Evolutionary conservation across 2,329 filamentous ascomycete species (phyloP), one percentile per base, ranked within the genome.

Genomic region (Cladosporium velox): DNA sequence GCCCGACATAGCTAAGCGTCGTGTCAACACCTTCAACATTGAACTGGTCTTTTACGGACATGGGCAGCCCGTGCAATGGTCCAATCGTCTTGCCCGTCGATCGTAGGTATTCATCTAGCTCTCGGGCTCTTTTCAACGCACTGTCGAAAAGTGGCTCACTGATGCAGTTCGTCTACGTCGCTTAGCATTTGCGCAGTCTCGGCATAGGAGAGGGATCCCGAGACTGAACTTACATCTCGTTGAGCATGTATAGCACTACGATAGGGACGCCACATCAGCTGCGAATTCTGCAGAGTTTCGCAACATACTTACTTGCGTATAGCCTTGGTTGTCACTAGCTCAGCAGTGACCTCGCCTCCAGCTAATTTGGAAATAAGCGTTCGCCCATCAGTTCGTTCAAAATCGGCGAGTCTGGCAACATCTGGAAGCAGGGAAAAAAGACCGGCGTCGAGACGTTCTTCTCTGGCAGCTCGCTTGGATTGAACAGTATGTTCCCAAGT

Each of bases 31-130:
- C 84, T 59, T 80, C 79, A 49, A 87, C 76, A 35, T 86, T 79
- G 71, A 87, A 87, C 55, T 87, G 85, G 38, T 87, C 85, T 67
- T 87, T 87, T 3, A 85, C 68, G 0, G 79, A 81, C 59, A 83
- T 77, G 1, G 77, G 76, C 11, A 81, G 67, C 44, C 73, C 83
- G 67, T 73, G 68, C 8, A 72, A 76, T 32, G 74, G 74, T 6
- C 74, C 74, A n/a, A 72, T 47, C 1, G 69, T 66, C 41, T 79
- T 77, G 10, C 83, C 81, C 0, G 82, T 83, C 32, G 70, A 71
- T 18, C 77, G 76, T 1, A 86, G 69, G 66, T 86, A 76, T n/a
- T 79, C 77, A 70, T 90, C 87, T 1, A 84, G 77, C 3, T 77
- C 71, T 41, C 74, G 74, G 0, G 87, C 87, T 1, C 78, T 81